phyloP scores from a whole-genome alignment of 2,329 filamentous ascomycete species.

The Cladophialophora psammophila region DNA sequence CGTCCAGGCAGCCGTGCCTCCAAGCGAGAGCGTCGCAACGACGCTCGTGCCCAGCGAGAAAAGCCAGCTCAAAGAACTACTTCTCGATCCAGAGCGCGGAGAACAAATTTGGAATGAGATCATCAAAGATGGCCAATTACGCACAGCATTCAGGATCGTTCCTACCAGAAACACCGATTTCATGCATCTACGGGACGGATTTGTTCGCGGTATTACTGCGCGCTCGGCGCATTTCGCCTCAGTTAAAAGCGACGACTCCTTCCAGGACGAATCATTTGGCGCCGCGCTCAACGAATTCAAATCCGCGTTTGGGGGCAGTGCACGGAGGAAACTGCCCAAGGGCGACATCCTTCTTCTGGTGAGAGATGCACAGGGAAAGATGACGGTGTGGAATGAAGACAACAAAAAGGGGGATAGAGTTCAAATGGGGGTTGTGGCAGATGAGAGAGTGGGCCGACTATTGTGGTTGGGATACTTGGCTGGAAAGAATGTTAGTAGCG shows the following conservation, averaged over 20 bases:
- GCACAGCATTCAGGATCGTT: slow-evolving; percentile 81
- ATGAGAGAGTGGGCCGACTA: slow-evolving; percentile 80
- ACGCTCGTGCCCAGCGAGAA: slow-evolving; percentile 85
- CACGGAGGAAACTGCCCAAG: slow-evolving; percentile 74
- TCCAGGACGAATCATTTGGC: slow-evolving; percentile 75
- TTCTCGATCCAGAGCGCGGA: slow-evolving; percentile 74
- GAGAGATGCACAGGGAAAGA: slow-evolving; percentile 68
- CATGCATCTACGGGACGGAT: slow-evolving; percentile 87
- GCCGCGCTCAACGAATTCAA: slow-evolving; percentile 79
- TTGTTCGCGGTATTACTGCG: slow-evolving; percentile 82
- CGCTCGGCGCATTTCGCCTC: slow-evolving; percentile 68
- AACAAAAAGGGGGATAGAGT: slow-evolving; percentile 54
- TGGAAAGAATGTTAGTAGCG: slow-evolving; percentile 85
- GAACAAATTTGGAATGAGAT: slow-evolving; percentile 78
- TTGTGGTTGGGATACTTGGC: slow-evolving; percentile 91
- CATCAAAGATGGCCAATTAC: slow-evolving; percentile 70
- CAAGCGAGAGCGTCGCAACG: slow-evolving; percentile 65
- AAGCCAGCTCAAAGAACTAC: slow-evolving; percentile 69
- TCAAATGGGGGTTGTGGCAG: slow-evolving; percentile 73
- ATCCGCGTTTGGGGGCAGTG: slow-evolving; percentile 76
- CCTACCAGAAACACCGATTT: slow-evolving; percentile 96
- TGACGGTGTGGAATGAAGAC: slow-evolving; percentile 72
- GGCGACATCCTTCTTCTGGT: slow-evolving; percentile 77
- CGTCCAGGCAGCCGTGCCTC: slow-evolving; percentile 69
- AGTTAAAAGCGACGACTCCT: slow-evolving; percentile 53